These are phyloP conservation scores for Musa acuminata DNA, from an alignment of 176 grass and related monocot genomes.

Conservation along the genomic window DNA sequence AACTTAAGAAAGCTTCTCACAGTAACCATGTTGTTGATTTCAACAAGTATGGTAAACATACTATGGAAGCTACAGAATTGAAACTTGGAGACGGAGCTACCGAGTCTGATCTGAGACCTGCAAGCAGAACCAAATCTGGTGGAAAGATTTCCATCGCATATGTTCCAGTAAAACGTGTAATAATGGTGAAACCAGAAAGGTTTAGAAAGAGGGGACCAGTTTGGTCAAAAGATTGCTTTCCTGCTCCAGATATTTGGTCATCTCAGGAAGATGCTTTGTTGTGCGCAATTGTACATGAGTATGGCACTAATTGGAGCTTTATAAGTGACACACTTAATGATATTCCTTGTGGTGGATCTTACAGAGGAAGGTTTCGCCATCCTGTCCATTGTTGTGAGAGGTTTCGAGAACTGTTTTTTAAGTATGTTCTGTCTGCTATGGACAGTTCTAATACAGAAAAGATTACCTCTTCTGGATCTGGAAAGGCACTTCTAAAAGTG, in stretches of 20 bases:
- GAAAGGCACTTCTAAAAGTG: constrained; percentile 84
- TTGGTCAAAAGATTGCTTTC: constrained; percentile 59
- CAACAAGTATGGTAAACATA: constrained; percentile 37
- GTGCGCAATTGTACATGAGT: constrained; percentile 72
- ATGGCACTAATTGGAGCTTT: constrained; percentile 71
- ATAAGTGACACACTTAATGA: constrained; percentile 67
- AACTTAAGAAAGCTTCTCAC: constrained; percentile 56
- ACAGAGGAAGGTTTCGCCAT: constrained; percentile 71
- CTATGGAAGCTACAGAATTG: constrained; percentile 29
- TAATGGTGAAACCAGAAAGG: constrained; percentile 83
- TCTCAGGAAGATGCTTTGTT: constrained; percentile 76
- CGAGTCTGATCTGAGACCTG: constrained; percentile 38
- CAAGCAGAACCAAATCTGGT: constrained; percentile 37
- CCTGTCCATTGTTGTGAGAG: constrained; percentile 94
- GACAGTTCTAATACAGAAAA: constrained; percentile 73
- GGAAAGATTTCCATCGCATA: constrained; percentile 42
- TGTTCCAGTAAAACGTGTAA: constrained; percentile 56
- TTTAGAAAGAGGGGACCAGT: constrained; percentile 66
- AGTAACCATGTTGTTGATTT: constrained; percentile 33
- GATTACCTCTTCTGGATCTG: constrained; percentile 50
- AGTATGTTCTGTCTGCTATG: constrained; percentile 58
- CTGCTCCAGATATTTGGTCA: constrained; percentile 62
- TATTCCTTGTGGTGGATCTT: constrained; percentile 49
- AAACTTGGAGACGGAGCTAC: constrained; percentile 37
- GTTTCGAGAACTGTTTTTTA: constrained; percentile 92